Conservation (phyloP, 164 flowering plant species). For the Hamamelis virginiana region DNA sequence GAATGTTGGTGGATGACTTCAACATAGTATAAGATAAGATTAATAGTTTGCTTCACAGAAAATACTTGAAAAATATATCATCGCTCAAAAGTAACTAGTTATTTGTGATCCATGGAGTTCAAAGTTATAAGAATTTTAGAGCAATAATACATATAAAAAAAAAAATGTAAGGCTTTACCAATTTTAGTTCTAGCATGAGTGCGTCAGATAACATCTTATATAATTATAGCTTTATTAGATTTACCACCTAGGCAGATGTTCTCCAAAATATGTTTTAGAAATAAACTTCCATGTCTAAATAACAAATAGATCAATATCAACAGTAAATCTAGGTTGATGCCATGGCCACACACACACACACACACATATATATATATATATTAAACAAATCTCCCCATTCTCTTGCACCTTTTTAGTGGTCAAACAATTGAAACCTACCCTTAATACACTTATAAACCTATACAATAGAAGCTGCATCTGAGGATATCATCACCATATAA, state of each 20-base stretch:
- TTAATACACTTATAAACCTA: conserved; percentile 8
- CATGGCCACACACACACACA: background rate
- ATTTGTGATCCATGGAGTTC: background rate
- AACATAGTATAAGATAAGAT: background rate
- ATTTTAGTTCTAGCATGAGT: background rate
- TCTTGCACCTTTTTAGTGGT: too few relatives aligned
- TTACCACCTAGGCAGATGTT: background rate
- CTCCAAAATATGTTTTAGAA: background rate
- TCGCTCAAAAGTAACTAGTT: background rate
- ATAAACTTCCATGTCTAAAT: background rate
- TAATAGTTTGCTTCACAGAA: background rate
- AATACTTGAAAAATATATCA: background rate
- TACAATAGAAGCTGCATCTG: conserved; percentile 12
- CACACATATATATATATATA: too few relatives aligned
- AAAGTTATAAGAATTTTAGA: background rate
- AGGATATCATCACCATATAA: conserved; percentile 16
- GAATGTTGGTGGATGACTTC: background rate
- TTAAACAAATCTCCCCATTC: background rate
- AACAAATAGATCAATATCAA: background rate
- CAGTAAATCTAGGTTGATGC: too few relatives aligned
- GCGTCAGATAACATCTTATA: background rate
- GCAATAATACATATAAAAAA: background rate
- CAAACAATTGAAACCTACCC: too few relatives aligned
- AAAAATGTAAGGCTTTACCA: background rate
- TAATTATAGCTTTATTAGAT: background rate